phyloP scores from a whole-genome alignment of 148 eudicot genomes.

The Chenopodium berlandieri region DNA sequence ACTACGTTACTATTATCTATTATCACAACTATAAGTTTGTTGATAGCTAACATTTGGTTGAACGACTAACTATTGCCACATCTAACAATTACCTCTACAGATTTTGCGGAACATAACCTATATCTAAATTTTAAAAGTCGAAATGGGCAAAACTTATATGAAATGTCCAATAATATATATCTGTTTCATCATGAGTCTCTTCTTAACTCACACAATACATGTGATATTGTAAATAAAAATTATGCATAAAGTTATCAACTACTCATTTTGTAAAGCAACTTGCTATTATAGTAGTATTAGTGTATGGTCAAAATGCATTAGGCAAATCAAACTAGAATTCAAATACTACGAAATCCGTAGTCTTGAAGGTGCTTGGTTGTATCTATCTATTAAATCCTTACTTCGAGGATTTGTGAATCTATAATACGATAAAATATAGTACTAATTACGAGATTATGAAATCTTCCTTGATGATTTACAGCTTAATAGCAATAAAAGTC shows the following conservation, averaged over 20 bases:
- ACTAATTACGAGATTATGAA: conserved; percentile 21
- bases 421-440: not conserved
- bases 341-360: not conserved
- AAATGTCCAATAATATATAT: no score
- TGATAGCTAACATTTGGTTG: no score
- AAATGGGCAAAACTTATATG: no score
- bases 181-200: no score
- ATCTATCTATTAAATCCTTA: not conserved
- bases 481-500: conserved; percentile 14
- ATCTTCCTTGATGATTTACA: conserved; percentile 16
- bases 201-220: no score
- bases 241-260: not conserved
- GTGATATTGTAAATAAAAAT: no score
- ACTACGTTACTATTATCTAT: no score
- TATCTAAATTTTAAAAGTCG: no score
- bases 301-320: not conserved
- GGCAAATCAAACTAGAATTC: not conserved
- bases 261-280: not conserved
- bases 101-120: no score
- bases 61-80: no score
- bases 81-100: no score
- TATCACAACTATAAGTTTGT: no score
- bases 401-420: not conserved
- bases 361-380: conserved; percentile 8
- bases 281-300: not conserved